These are phyloP conservation scores for Phytophthora constricta DNA, from an alignment of 352 stramenopile species.

Conservation along the genomic window DNA sequence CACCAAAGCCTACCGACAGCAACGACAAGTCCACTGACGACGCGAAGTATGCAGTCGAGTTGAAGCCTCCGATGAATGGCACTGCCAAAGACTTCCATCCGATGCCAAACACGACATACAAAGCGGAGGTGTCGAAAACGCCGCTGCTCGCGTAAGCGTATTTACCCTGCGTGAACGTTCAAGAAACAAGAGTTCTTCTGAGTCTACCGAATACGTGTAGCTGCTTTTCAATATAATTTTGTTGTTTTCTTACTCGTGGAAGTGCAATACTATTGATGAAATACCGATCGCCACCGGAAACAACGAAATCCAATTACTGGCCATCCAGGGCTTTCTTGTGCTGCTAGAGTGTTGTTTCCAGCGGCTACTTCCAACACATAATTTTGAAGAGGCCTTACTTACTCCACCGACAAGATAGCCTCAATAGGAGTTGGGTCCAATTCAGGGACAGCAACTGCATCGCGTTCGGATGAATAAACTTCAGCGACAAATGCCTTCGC, in stretches of 20 bases:
- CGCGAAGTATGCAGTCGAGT: constrained; percentile 14
- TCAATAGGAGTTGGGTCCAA: constrained; percentile 17
- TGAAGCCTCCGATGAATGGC: constrained; percentile 29
- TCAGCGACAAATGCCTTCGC: constrained; percentile 43
- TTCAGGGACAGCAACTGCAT: constrained; percentile 4
- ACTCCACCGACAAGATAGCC: constrained; percentile 34
- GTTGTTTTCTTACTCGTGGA: not conserved
- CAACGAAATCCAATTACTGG: not conserved
- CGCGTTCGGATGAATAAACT: constrained; percentile 40
- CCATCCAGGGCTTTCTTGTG: not conserved
- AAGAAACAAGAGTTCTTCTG: not conserved
- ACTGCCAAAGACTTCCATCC: constrained; percentile 17
- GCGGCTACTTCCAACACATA: constrained; percentile 11
- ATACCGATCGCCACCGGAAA: constrained; percentile 14
- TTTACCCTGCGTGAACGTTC: not conserved
- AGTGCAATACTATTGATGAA: constrained; percentile 24
- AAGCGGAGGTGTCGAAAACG: constrained; percentile 8
- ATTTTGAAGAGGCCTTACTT: no score
- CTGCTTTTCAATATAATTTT: not conserved
- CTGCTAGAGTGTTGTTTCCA: constrained; percentile 6
- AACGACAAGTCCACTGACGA: not conserved
- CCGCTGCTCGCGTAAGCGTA: not conserved
- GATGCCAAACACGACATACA: constrained; percentile 39
- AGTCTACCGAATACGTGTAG: no score
- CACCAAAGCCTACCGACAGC: constrained; percentile 4